Evolutionary conservation across 2,329 filamentous ascomycete genomes (phyloP).

Genomic region (Calonectria hongkongensis): DNA sequence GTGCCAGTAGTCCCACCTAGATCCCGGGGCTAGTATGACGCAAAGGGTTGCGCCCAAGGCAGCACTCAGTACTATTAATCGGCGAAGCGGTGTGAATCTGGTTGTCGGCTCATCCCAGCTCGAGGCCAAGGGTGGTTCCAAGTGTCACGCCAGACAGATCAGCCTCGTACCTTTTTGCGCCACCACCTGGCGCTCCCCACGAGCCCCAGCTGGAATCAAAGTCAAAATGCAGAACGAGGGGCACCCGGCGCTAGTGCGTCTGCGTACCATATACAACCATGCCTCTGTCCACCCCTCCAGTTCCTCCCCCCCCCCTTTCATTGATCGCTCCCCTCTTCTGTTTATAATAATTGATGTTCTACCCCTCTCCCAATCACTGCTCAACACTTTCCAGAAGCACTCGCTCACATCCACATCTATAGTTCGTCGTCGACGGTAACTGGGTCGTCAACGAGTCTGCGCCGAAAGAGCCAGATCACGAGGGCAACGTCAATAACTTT

Average conservation of each 20-base stretch:
- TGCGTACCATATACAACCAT: slow-evolving; percentile 54
- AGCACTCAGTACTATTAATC: slow-evolving; percentile 48
- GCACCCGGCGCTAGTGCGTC: slow-evolving; percentile 50
- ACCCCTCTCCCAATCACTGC: slow-evolving; percentile 37
- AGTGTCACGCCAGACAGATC: slow-evolving; percentile 42
- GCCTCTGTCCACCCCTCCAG: slow-evolving; percentile 43
- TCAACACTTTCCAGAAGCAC: slow-evolving; percentile 30
- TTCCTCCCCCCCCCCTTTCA: slow-evolving; percentile 28
- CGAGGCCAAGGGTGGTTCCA: slow-evolving; percentile 41
- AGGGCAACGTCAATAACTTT: slow-evolving; percentile 95
- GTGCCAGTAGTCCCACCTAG: slow-evolving; percentile 42
- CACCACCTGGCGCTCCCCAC: slow-evolving; percentile 34
- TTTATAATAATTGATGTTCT: slow-evolving; percentile 43
- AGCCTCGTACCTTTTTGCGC: slow-evolving; percentile 42
- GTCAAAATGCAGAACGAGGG: slow-evolving; percentile 34
- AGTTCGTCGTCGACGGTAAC: slow-evolving; percentile 96
- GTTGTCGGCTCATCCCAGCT: slow-evolving; percentile 37
- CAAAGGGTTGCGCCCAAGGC: slow-evolving; percentile 47
- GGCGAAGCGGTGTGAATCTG: slow-evolving; percentile 47
- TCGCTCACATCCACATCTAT: slow-evolving; percentile 52
- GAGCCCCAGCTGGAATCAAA: slow-evolving; percentile 27
- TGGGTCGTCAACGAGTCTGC: slow-evolving; percentile 91
- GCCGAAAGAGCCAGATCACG: slow-evolving; percentile 87
- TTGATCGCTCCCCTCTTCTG: not conserved
- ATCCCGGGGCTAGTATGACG: slow-evolving; percentile 52